Evolutionary conservation across 2,329 filamentous ascomycete species (phyloP).

Genomic region (Fusarium xyrophilum): DNA sequence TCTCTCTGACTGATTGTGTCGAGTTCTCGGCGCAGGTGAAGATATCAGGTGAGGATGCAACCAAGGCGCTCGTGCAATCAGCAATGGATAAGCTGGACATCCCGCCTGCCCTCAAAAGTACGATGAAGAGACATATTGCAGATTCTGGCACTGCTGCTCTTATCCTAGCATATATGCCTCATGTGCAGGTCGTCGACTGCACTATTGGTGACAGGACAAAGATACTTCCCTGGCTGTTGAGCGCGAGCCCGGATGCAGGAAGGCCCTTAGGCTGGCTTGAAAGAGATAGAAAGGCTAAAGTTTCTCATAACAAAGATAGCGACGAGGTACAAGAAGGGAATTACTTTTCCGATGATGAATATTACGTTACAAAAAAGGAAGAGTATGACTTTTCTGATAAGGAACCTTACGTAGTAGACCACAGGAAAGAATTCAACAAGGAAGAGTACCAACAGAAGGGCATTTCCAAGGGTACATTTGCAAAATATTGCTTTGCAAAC

Average conservation of each 20-base stretch:
- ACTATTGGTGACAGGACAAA: neutral
- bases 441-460: neutral
- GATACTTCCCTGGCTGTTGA: neutral
- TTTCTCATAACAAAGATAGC: neutral
- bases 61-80: neutral
- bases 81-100: neutral
- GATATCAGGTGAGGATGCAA: neutral
- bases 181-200: neutral
- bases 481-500: neutral
- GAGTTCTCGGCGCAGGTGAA: rapidly evolving
- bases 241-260: neutral
- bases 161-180: neutral
- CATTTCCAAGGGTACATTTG: rapidly evolving
- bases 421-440: rapidly evolving
- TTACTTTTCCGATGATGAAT: neutral
- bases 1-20: neutral
- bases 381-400: neutral
- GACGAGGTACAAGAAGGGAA: neutral
- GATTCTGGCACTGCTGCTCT: neutral
- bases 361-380: neutral
- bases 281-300: neutral
- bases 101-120: neutral
- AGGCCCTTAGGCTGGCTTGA: rapidly evolving
- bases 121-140: rapidly evolving
- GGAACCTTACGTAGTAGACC: rapidly evolving